phyloP scores from a whole-genome alignment of 2,329 filamentous ascomycete genomes.

The Nannizziopsis barbatae region DNA sequence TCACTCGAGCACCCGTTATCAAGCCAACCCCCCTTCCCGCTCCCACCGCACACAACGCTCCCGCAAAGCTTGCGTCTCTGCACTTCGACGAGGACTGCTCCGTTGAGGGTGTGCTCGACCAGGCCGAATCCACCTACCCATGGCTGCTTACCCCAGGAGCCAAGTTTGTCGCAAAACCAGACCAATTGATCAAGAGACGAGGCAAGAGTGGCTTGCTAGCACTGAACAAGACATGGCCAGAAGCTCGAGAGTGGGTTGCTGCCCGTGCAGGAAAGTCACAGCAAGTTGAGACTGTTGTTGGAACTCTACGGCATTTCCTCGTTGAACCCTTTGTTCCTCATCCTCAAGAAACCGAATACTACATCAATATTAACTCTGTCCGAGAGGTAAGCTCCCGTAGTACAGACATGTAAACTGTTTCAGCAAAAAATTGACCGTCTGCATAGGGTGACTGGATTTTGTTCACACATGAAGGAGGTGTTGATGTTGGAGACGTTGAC shows the following conservation, averaged over 20 bases:
- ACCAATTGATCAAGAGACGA: constrained; percentile 99
- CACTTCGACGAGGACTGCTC: constrained; percentile 84
- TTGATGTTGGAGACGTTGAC: constrained; percentile 98
- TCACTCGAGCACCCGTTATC: constrained; percentile 92
- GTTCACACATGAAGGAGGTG: constrained; percentile 98
- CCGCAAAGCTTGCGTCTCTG: constrained; percentile 79
- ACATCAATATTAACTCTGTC: constrained; percentile 99
- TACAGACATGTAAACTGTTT: too few relatives aligned
- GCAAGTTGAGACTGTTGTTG: constrained; percentile 82
- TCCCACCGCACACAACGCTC: constrained; percentile 79
- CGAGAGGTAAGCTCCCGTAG: constrained; percentile 92
- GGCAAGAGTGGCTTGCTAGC: constrained; percentile 96
- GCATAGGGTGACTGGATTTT: constrained; percentile 94
- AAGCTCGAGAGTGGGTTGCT: constrained; percentile 88
- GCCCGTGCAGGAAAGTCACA: constrained; percentile 83
- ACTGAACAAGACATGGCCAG: constrained; percentile 93
- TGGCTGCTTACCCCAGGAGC: constrained; percentile 75
- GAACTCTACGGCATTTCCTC: constrained; percentile 85
- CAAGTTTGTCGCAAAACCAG: constrained; percentile 97
- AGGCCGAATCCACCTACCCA: constrained; percentile 92
- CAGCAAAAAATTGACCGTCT: background rate
- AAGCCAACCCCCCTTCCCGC: constrained; percentile 89
- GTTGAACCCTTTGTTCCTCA: constrained; percentile 98
- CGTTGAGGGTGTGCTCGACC: constrained; percentile 74
- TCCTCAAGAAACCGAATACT: constrained; percentile 91